Percentiles rank a stretch among this genome's conserved stretches.
phyloP scores from a whole-genome alignment of 1,284 basidiomycete species.

The Trametes pubescens region DNA sequence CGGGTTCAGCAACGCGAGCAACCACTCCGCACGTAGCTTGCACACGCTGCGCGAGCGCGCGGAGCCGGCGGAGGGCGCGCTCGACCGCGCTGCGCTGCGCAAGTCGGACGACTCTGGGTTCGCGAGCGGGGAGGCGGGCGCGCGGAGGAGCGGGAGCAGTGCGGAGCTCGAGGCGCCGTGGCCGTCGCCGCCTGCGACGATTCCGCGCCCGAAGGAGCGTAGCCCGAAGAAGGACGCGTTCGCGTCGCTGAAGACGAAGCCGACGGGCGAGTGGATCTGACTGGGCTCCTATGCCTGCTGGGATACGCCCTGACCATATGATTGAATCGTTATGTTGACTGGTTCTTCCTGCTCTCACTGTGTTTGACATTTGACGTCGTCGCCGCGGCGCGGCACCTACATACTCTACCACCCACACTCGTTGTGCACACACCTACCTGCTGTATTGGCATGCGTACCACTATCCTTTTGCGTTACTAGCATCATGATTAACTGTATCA shows the following conservation, averaged over 20 bases:
- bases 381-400: neutral
- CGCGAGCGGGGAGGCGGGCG: conserved; percentile 28
- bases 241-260: conserved; percentile 31
- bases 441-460: conserved; percentile 13
- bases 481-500: conserved; percentile 10
- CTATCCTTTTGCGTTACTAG: conserved; percentile 11
- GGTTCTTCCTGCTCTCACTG: neutral
- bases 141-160: conserved; percentile 29
- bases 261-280: conserved; percentile 41
- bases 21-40: conserved; percentile 40
- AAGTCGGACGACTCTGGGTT: conserved; percentile 37
- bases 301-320: neutral
- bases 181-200: conserved; percentile 27
- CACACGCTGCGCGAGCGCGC: conserved; percentile 43
- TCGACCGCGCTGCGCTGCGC: conserved; percentile 19
- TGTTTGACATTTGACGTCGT: neutral
- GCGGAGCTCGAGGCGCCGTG: conserved; percentile 28
- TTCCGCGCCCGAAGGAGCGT: conserved; percentile 28
- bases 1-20: conserved; percentile 42
- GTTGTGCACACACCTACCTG: conserved; percentile 9
- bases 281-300: neutral
- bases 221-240: conserved; percentile 31
- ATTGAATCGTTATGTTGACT: neutral
- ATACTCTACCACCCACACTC: conserved; percentile 14
- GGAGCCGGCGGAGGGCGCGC: conserved; percentile 22